These are phyloP conservation scores for Grosmannia huntii DNA, from an alignment of 2,329 filamentous ascomycete species.

Conservation along the genomic window DNA sequence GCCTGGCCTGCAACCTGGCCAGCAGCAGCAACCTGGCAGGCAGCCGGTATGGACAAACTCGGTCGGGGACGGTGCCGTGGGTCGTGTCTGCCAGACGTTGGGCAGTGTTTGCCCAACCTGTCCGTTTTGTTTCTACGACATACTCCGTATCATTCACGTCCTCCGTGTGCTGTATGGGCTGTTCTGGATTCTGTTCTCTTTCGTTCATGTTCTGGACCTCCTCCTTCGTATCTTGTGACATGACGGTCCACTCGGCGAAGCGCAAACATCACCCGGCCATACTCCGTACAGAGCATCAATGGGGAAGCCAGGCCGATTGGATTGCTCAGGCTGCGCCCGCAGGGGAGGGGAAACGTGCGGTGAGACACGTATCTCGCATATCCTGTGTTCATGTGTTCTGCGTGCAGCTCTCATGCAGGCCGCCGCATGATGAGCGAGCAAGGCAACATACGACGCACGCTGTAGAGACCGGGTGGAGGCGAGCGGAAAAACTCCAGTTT, in stretches of 20 bases:
- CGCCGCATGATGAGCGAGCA: neutral
- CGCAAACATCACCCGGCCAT: neutral
- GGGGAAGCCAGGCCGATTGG: neutral
- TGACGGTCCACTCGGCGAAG: no score
- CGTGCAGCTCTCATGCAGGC: neutral
- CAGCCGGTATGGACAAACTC: neutral
- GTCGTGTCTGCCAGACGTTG: neutral
- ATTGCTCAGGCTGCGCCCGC: neutral
- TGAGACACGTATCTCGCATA: neutral
- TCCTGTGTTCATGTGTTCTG: neutral
- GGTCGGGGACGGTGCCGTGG: no score
- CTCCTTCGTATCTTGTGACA: neutral
- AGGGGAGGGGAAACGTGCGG: neutral
- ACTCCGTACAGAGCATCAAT: neutral
- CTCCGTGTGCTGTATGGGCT: neutral
- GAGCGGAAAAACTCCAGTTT: neutral
- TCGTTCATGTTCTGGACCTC: no score
- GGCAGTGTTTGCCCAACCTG: neutral
- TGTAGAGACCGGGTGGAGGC: neutral
- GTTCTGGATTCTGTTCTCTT: neutral
- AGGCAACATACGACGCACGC: no score
- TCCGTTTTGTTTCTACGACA: no score
- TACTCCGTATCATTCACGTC: no score
- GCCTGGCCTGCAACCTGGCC: no score
- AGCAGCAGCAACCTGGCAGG: neutral